Evolutionary conservation across 1,284 basidiomycete species (phyloP).

Genomic region (Ceratobasidium sp.): DNA sequence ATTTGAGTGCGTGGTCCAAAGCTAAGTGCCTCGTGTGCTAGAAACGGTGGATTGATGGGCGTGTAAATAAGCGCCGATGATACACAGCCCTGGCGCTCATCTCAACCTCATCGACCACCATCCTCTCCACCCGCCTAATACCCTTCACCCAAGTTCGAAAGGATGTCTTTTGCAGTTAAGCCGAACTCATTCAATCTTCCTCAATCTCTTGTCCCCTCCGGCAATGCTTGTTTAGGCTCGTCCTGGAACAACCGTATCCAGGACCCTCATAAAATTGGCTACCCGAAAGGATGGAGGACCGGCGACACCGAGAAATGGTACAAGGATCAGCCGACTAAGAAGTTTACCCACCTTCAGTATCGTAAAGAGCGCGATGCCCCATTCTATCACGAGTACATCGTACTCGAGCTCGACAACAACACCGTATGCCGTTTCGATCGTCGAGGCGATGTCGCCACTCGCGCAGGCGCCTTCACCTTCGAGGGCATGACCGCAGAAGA

Average conservation of each 20-base stretch:
- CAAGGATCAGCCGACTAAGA: slow-evolving; percentile 5
- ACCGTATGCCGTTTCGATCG: slow-evolving; percentile 41
- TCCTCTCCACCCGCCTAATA: background rate
- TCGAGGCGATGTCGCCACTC: slow-evolving; percentile 19
- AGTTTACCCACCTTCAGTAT: slow-evolving; percentile 31
- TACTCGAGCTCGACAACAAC: slow-evolving; percentile 14
- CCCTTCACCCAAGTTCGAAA: background rate
- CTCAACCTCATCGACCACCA: background rate
- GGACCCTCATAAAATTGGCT: slow-evolving; percentile 29
- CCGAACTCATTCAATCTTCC: background rate
- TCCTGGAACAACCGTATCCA: background rate
- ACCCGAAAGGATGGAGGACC: slow-evolving; percentile 29
- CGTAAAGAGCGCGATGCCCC: slow-evolving; percentile 31
- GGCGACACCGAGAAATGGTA: slow-evolving; percentile 38
- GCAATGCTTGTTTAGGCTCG: slow-evolving; percentile 10
- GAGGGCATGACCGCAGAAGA: slow-evolving; percentile 29
- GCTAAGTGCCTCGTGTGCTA: background rate
- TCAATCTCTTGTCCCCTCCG: background rate
- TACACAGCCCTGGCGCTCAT: slow-evolving; percentile 18
- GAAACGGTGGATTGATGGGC: background rate
- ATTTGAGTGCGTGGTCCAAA: too few relatives aligned
- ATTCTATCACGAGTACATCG: slow-evolving; percentile 37
- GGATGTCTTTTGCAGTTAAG: background rate
- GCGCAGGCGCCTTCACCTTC: background rate
- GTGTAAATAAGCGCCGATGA: background rate